Conservation (phyloP, 352 stramenopile genomes). For the Pythium phragmiticola region DNA sequence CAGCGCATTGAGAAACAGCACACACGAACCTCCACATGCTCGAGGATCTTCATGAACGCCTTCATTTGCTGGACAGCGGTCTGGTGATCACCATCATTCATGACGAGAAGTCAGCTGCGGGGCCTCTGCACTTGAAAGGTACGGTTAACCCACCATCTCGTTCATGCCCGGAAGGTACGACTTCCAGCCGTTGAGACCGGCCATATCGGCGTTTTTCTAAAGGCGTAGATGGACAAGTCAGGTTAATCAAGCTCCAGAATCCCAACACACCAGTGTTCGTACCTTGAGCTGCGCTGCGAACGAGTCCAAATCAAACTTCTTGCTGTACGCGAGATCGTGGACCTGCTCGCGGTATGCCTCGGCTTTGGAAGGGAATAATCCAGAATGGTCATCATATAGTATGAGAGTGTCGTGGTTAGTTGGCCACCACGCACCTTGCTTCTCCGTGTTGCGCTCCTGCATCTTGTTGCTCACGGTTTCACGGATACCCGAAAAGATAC, state of each 20-base stretch:
- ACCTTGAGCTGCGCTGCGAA: constrained; percentile 78
- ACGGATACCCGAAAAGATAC: constrained; percentile 72
- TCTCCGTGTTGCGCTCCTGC: constrained; percentile 78
- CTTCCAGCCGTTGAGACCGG: constrained; percentile 70
- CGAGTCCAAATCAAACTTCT: constrained; percentile 68
- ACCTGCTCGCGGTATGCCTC: constrained; percentile 80
- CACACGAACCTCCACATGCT: constrained; percentile 59
- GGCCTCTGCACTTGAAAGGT: too few species aligned
- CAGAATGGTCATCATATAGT: not conserved
- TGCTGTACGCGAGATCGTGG: constrained; percentile 60
- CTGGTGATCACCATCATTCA: constrained; percentile 26
- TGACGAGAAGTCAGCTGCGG: not conserved
- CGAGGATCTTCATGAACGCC: constrained; percentile 74
- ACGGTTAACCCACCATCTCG: constrained; percentile 46
- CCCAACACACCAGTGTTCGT: not conserved
- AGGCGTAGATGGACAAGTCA: not conserved
- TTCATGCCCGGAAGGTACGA: constrained; percentile 80
- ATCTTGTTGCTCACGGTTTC: constrained; percentile 75
- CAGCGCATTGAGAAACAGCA: not conserved
- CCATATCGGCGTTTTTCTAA: constrained; percentile 78
- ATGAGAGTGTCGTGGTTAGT: not conserved
- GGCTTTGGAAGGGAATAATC: constrained; percentile 27
- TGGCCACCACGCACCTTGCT: constrained; percentile 45
- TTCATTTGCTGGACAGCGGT: constrained; percentile 86
- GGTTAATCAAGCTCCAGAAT: not conserved